Evolutionary conservation across 1,284 basidiomycete species (phyloP), one percentile per base, ranked within the genome.

Genomic region (Veloboletus limbatus): DNA sequence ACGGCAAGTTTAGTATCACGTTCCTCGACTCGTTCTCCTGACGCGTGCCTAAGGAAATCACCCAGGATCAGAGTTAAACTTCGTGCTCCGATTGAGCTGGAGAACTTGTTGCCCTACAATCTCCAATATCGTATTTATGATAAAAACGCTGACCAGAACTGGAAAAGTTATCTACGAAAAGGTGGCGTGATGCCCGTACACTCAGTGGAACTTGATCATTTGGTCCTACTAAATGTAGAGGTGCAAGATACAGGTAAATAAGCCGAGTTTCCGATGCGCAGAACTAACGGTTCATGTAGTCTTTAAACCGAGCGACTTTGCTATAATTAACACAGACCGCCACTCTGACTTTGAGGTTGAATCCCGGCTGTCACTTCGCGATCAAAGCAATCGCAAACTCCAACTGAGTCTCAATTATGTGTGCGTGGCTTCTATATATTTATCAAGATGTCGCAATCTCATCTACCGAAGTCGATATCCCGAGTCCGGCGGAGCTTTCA

Each of bases 151-250:
- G 87, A 93, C 57, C 89, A 96, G 62, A 88, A 89, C 53, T 92
- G 88, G 88, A 85, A 85, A 57, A 96, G 92, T 62, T 99, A 93
- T 70, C 74, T 99, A 24, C 82, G 96, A 48, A 85, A 91, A 60
- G 97, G 97, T 25, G 97, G 96, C 4, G 76, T 95, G 36, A 97
- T 96, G 79, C 97, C 97, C 8, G 88, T 99, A 31, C 97, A 99
- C 63, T 96, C 95, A 1, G 93, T 98, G 24, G 94, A 98, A 63
- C 73, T 98, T 2, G 82, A 81, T n/a, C 97, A 99, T 68, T 74
- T 99, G 46, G 79, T 99, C 26, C 71, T 99, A n/a, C 77, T 99
- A 28, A 98, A 93, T 56, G 78, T 98, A 24, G 82, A 89, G 40
- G 77, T 97, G 3, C 88, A 98, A 68, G 94, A 97, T 54, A 91